Percentiles rank a stretch among this genome's conserved stretches.
phyloP scores from a whole-genome alignment of 2,329 filamentous ascomycete species.

The Scedosporium minutisporum region DNA sequence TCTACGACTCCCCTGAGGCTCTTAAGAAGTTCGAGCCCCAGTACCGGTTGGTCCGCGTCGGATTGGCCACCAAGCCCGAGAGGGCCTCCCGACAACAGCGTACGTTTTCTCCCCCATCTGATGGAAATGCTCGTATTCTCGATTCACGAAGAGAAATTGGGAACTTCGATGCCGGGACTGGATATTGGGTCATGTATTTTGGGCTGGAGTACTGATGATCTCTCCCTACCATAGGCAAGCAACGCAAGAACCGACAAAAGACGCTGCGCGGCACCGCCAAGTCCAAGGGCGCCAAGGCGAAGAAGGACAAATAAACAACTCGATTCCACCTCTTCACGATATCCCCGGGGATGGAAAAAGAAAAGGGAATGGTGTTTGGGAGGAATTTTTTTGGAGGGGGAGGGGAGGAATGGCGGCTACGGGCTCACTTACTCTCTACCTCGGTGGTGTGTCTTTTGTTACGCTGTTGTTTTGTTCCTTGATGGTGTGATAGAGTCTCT shows the following conservation, averaged over 20 bases:
- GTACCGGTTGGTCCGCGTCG: conserved; percentile 93
- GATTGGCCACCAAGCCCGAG: conserved; percentile 89
- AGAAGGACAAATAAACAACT: conserved; percentile 79
- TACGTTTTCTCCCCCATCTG: conserved; percentile 47
- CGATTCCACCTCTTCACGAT: conserved; percentile 15
- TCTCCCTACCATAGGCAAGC: conserved; percentile 67
- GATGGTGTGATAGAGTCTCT: background rate
- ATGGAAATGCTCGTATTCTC: no score
- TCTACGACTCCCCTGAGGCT: conserved; percentile 97
- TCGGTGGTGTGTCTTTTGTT: background rate
- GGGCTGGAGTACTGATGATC: conserved; percentile 2
- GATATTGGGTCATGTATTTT: background rate
- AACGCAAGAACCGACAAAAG: conserved; percentile 99
- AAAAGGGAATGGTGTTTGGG: conserved; percentile 8
- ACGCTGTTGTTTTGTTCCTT: background rate
- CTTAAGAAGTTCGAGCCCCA: conserved; percentile 99
- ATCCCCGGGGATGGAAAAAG: conserved; percentile 4
- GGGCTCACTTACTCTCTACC: conserved; percentile 2
- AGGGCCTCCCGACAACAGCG: conserved; percentile 97
- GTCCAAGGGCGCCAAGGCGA: conserved; percentile 89
- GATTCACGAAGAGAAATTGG: no score
- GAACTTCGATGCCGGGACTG: no score
- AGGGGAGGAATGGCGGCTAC: conserved; percentile 5
- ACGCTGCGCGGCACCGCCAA: conserved; percentile 96
- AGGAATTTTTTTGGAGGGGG: background rate